phyloP scores from a whole-genome alignment of 164 flowering plant species.

The Paratinospora sagittata region DNA sequence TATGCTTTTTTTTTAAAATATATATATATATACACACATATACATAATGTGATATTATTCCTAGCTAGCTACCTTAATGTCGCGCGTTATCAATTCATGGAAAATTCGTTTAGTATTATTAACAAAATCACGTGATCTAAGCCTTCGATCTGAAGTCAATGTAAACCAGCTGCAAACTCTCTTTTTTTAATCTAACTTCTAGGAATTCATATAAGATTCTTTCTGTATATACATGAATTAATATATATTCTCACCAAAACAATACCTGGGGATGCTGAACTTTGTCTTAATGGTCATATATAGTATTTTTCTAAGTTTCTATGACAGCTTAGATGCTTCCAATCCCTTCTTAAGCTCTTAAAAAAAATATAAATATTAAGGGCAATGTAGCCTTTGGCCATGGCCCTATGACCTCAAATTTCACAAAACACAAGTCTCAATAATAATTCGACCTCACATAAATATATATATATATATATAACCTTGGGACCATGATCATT shows the following conservation, averaged over 20 bases:
- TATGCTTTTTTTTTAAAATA: neutral
- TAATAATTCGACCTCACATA: neutral
- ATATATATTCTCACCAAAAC: neutral
- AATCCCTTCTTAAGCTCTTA: constrained; percentile 12
- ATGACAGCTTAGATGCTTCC: constrained; percentile 33
- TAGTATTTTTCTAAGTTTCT: constrained; percentile 8
- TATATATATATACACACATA: neutral
- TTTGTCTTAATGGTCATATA: neutral
- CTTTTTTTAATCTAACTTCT: constrained; percentile 3
- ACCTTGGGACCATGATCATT: neutral
- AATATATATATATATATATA: too few relatives aligned
- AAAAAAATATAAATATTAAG: neutral
- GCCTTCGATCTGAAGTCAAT: constrained; percentile 13
- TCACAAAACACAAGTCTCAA: neutral
- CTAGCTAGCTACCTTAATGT: neutral
- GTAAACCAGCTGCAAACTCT: neutral
- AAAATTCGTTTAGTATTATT: neutral
- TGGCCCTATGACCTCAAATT: neutral
- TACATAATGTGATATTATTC: neutral
- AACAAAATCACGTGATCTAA: constrained; percentile 19
- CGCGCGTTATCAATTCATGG: neutral
- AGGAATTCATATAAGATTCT: constrained; percentile 19
- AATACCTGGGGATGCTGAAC: neutral
- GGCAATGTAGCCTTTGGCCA: neutral
- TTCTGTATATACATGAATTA: neutral